Evolutionary conservation across 257 asterid genomes (phyloP).

Genomic region (Solanum megistacrolobum): DNA sequence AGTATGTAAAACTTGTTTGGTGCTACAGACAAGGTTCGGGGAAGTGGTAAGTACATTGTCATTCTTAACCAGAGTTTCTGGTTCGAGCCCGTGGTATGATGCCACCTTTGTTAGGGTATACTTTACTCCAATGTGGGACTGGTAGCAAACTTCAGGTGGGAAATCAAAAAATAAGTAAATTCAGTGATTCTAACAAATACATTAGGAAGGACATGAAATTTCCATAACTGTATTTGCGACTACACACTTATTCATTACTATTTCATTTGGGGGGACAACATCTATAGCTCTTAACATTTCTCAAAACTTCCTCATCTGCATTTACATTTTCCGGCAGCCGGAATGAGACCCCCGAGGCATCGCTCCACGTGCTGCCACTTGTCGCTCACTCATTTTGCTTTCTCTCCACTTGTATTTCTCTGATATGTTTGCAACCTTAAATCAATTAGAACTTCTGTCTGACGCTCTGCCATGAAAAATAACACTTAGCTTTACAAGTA

Average conservation of each 20-base stretch:
- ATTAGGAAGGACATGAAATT: no score
- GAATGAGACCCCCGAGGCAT: constrained; percentile 12
- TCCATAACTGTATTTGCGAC: no score
- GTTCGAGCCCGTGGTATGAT: background rate
- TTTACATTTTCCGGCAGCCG: constrained; percentile 27
- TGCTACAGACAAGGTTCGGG: background rate
- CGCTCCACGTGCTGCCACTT: constrained; percentile 26
- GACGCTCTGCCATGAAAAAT: constrained; percentile 17
- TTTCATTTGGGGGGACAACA: no score
- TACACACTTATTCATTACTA: no score
- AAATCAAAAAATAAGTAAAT: background rate
- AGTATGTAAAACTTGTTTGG: background rate
- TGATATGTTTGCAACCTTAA: background rate
- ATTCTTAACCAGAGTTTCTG: background rate
- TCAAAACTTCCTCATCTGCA: background rate
- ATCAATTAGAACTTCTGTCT: constrained; percentile 12
- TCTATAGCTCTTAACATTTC: no score
- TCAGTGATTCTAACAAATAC: no score
- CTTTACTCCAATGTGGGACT: background rate
- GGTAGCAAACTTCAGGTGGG: background rate
- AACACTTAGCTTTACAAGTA: constrained; percentile 12
- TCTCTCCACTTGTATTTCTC: background rate
- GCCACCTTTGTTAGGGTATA: background rate
- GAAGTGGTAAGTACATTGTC: no score
- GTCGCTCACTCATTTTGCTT: background rate